phyloP scores from a whole-genome alignment of 75 land plant species.

The Pseudotsuga menziesii region DNA sequence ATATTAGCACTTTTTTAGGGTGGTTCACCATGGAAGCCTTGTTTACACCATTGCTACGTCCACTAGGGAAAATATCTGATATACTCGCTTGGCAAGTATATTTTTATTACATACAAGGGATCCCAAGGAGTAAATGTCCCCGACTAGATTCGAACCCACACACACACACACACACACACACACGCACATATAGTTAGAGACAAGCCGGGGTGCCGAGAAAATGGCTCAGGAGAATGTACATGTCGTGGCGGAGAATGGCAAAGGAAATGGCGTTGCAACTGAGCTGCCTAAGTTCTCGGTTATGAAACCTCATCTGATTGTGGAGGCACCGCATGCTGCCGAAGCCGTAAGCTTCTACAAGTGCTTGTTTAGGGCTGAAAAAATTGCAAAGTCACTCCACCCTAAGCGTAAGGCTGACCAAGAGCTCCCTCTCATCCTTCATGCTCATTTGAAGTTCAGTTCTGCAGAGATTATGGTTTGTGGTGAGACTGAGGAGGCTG shows the following conservation, averaged over 20 bases:
- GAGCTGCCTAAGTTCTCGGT: constrained; percentile 16
- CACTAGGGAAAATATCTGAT: too few species aligned
- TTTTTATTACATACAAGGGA: too few species aligned
- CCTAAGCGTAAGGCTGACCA: constrained; percentile 79
- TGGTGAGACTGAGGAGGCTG: constrained; percentile 48
- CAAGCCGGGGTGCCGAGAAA: too few species aligned
- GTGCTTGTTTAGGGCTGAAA: constrained; percentile 78
- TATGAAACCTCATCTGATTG: constrained; percentile 58
- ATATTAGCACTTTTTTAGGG: too few species aligned
- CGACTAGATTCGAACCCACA: too few species aligned
- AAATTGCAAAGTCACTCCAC: constrained; percentile 33
- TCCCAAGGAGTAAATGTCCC: too few species aligned
- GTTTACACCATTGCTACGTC: too few species aligned
- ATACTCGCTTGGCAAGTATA: too few species aligned
- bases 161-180: too few species aligned
- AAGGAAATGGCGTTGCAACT: constrained; percentile 6
- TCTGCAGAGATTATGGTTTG: constrained; percentile 43
- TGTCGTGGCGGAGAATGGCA: not conserved
- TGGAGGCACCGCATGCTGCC: constrained; percentile 49
- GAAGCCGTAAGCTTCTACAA: constrained; percentile 83
- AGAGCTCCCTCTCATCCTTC: constrained; percentile 59
- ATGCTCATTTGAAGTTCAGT: constrained; percentile 63
- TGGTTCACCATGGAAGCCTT: too few species aligned
- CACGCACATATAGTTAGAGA: too few species aligned
- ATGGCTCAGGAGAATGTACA: constrained; percentile 3